Conservation (phyloP, 225 moss, liverwort and hornwort species). For the Pseudisothecium myosuroides region DNA sequence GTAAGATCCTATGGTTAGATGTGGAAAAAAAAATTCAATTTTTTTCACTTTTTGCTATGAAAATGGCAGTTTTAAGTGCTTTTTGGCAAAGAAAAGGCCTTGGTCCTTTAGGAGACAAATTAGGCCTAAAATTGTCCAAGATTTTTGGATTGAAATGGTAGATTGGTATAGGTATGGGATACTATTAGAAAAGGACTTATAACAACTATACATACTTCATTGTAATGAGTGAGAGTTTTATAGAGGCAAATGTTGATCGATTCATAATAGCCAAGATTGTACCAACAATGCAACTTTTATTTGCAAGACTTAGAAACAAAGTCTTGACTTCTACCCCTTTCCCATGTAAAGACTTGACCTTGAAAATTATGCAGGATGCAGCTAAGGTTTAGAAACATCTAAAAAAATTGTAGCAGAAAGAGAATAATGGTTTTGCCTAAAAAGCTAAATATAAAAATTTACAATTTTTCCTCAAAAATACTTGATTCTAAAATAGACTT, state of each 20-base stretch:
- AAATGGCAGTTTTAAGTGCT: no score
- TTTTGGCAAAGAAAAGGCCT: no score
- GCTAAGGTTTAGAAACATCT: not conserved
- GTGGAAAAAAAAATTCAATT: no score
- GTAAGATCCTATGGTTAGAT: no score
- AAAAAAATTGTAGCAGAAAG: not conserved
- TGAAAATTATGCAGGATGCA: not conserved
- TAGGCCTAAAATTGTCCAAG: rapidly evolving
- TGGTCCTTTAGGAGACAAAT: no score
- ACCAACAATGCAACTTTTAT: not conserved
- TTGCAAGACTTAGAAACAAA: not conserved
- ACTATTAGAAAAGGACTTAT: not conserved
- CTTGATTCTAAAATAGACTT: not conserved
- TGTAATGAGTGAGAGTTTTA: not conserved
- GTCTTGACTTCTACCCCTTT: not conserved
- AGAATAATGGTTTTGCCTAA: no score
- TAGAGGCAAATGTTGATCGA: not conserved
- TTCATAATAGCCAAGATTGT: not conserved
- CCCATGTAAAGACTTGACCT: not conserved
- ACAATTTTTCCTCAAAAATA: rapidly evolving
- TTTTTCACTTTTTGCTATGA: no score
- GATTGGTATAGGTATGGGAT: not conserved
- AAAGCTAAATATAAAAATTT: not conserved
- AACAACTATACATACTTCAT: not conserved
- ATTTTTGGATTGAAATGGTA: not conserved